phyloP scores from a whole-genome alignment of 768 basidiomycete genomes.

The Suillus clintonianus region DNA sequence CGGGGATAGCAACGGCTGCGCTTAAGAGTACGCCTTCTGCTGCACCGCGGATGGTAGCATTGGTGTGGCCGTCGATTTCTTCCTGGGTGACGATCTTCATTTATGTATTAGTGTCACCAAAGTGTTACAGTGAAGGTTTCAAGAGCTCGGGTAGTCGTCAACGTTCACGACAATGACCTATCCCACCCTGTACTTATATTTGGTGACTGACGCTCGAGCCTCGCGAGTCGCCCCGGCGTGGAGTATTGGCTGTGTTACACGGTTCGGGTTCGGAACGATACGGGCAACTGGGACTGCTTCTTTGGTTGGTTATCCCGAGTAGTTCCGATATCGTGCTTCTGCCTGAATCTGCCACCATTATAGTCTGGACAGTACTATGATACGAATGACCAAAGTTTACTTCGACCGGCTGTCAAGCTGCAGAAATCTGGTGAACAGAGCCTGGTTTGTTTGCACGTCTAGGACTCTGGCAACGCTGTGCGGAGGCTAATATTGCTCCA shows the following conservation, averaged over 20 bases:
- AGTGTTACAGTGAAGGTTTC: not conserved
- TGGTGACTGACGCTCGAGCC: not conserved
- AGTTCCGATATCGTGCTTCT: not conserved
- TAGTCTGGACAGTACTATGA: too few species aligned
- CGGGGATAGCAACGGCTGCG: conserved; percentile 50
- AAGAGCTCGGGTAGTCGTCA: not conserved
- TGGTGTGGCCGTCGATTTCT: conserved; percentile 56
- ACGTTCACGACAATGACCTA: not conserved
- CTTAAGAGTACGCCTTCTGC: conserved; percentile 54
- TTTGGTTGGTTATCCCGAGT: not conserved
- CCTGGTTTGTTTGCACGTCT: not conserved
- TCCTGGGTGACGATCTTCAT: conserved; percentile 40
- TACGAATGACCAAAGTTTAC: not conserved
- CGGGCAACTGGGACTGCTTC: not conserved
- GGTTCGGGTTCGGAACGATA: not conserved
- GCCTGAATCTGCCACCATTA: too few species aligned
- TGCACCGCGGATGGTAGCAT: conserved; percentile 61
- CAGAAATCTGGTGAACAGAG: not conserved
- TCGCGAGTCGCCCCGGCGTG: not conserved
- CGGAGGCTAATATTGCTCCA: not conserved
- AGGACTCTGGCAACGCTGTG: not conserved
- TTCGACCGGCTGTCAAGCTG: not conserved
- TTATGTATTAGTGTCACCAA: not conserved
- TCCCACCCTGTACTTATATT: not conserved
- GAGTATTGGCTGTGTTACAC: not conserved